Evolutionary conservation across 176 grass and related monocot genomes (phyloP).

Genomic region (Avena eriantha): DNA sequence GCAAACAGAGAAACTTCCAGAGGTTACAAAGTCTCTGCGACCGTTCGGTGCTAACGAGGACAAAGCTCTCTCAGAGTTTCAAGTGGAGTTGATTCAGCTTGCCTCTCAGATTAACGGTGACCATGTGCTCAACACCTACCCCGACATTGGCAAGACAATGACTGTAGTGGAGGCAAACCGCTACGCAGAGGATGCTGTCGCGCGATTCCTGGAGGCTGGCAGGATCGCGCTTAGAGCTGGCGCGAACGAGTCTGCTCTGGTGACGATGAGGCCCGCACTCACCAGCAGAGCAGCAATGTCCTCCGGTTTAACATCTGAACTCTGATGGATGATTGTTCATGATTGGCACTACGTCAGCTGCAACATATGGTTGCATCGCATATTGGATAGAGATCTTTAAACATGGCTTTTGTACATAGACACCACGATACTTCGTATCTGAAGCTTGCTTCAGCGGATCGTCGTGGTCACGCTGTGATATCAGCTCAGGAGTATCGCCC

Average conservation of each 20-base stretch:
- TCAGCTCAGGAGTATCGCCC: constrained; percentile 30
- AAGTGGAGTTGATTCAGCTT: constrained; percentile 98
- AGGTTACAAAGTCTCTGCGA: constrained; percentile 79
- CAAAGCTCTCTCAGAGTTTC: constrained; percentile 81
- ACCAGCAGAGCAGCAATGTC: constrained; percentile 71
- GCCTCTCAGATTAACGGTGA: constrained; percentile 95
- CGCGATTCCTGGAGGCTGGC: constrained; percentile 94
- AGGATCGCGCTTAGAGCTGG: constrained; percentile 84
- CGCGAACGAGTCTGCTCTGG: constrained; percentile 87
- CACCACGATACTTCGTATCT: constrained; percentile 32
- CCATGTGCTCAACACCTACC: constrained; percentile 94
- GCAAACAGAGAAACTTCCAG: constrained; percentile 87
- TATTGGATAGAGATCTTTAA: constrained; percentile 22
- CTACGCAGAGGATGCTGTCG: constrained; percentile 93
- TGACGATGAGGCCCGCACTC: constrained; percentile 94
- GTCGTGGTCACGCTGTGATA: constrained; percentile 4
- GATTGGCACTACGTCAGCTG: neutral
- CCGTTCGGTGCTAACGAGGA: constrained; percentile 92
- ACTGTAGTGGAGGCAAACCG: constrained; percentile 81
- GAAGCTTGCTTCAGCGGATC: neutral
- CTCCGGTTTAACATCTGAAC: constrained; percentile 62
- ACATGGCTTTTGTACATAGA: constrained; percentile 57
- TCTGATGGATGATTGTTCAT: constrained; percentile 28
- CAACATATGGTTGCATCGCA: neutral
- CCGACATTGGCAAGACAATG: constrained; percentile 94